phyloP scores from a whole-genome alignment of 75 land plant genomes.

The Cryptomeria japonica region DNA sequence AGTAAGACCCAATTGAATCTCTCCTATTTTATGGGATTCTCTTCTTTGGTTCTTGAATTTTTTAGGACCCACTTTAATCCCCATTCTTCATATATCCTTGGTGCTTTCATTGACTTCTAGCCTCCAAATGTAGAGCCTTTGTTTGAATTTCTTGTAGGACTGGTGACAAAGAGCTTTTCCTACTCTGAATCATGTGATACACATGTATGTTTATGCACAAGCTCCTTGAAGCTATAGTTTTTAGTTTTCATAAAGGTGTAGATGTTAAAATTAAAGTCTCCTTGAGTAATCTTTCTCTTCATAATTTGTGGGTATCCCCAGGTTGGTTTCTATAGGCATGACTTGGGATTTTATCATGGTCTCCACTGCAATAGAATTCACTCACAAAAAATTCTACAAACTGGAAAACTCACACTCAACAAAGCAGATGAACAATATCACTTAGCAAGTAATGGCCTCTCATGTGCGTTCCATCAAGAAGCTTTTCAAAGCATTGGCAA shows the following conservation, averaged over 20 bases:
- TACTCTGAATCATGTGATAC: constrained; percentile 11
- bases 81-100: neutral
- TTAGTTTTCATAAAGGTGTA: constrained; percentile 40
- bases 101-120: no score
- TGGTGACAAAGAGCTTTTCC: constrained; percentile 19
- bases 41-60: neutral
- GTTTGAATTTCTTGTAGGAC: constrained; percentile 17
- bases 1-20: no score
- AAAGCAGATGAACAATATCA: no score
- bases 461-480: no score
- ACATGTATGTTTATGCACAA: constrained; percentile 41
- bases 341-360: constrained; percentile 4
- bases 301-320: neutral
- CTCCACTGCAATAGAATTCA: no score
- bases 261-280: neutral
- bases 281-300: neutral
- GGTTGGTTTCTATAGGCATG: neutral
- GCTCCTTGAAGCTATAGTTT: constrained; percentile 22
- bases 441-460: no score
- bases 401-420: no score
- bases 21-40: no score
- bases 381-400: no score
- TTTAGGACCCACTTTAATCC: neutral
- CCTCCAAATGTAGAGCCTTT: neutral
- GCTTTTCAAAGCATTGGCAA: no score